Evolutionary conservation across 1,284 basidiomycete genomes (phyloP), one percentile per base, ranked within the genome.

Genomic region (Ceratorhiza oryzae-sativae): DNA sequence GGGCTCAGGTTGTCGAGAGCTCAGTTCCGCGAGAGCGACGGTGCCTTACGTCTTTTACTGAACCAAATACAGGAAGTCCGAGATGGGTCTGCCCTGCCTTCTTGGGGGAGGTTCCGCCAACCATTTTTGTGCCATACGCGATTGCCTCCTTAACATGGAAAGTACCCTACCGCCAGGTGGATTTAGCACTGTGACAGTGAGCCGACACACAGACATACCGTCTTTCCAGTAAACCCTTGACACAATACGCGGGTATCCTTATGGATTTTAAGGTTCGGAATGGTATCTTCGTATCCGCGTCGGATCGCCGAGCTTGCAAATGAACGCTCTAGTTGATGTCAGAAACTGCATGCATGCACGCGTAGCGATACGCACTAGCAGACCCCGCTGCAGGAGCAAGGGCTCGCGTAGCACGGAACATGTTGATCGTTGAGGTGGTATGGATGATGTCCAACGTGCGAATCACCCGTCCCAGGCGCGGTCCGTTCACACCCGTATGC

Each of bases 221-320:
- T 99, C 90, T 98, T 98, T 81, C 97, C 97, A 53, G 95, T 98
- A 80, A 97, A 91, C 62, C 95, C 95, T 81, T 97, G 95, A 78
- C 93, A 93, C 73, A 97, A 84, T 55, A 98, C 95, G 81, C 89
- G 95, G 76, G 97, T 97, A 83, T 99, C 94, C 81, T 95, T 95
- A 83, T 94, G 88, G 80, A 98, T 93, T 78, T 91, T 88, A 76
- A 98, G 88, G 84, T 98, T 98, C 80, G 89, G 86, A 80, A 95
- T 91, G 73, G 94, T 97, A 80, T 94, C 92, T 73, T 90, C 93
- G 82, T 98, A 98, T 76, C 86, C 88, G 76, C 83, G 85, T 77
- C 90, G 86, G 77, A 87, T 78, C 61, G 87, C 85, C 77, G 93
- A 92, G 77, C 88, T 86, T 58, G 93, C 90, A 84, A 96, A 94